Percentiles rank a stretch among this genome's conserved stretches.
phyloP scores from a whole-genome alignment of 768 basidiomycete species.

The Mycena maculata region DNA sequence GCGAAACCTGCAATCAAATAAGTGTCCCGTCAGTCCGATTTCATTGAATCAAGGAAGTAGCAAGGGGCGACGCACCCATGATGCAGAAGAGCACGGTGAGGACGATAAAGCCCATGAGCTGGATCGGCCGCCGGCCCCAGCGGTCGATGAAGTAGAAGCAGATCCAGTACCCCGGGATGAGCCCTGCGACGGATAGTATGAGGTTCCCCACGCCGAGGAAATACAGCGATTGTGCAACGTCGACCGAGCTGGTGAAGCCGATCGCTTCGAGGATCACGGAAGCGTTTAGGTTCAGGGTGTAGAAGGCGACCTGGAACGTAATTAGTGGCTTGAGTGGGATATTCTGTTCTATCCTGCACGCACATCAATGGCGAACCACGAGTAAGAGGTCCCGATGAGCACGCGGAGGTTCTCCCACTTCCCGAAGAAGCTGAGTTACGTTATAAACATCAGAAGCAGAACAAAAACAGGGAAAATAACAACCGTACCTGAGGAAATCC shows the following conservation, averaged over 20 bases:
- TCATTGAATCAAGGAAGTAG: constrained; percentile 26
- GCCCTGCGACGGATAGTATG: constrained; percentile 78
- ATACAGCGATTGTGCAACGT: constrained; percentile 66
- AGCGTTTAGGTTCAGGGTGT: constrained; percentile 88
- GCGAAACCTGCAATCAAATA: constrained; percentile 73
- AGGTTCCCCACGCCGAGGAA: constrained; percentile 81
- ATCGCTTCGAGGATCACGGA: constrained; percentile 79
- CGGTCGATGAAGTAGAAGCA: constrained; percentile 73
- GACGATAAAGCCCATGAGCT: constrained; percentile 78
- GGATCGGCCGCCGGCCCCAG: constrained; percentile 86
- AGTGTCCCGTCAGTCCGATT: no score
- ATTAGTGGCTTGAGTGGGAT: no score
- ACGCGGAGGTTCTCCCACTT: constrained; percentile 84
- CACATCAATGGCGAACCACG: constrained; percentile 91
- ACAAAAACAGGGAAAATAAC: no score
- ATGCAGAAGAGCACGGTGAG: constrained; percentile 74
- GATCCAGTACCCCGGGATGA: constrained; percentile 85
- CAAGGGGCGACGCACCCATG: constrained; percentile 70
- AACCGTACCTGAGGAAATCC: constrained; percentile 79
- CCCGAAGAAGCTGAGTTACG: constrained; percentile 74
- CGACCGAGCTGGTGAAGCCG: constrained; percentile 60
- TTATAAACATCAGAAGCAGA: no score
- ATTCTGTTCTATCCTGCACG: no score
- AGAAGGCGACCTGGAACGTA: constrained; percentile 82
- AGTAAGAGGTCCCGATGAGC: constrained; percentile 80